phyloP scores from a whole-genome alignment of 2,329 filamentous ascomycete species.

The Trichoderma semiorbis region DNA sequence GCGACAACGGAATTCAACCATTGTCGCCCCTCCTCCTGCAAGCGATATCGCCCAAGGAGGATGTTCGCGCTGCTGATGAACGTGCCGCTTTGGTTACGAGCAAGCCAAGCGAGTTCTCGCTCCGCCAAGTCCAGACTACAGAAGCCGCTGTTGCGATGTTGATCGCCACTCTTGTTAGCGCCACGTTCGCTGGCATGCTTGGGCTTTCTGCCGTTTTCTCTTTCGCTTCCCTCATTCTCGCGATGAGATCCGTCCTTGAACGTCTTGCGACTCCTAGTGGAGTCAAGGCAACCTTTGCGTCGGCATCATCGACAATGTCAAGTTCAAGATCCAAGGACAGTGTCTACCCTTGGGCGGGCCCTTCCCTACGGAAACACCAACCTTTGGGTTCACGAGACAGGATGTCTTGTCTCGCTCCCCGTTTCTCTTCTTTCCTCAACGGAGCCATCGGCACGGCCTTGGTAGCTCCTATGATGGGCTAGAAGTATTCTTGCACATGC shows the following conservation, averaged over 20 bases:
- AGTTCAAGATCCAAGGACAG: not conserved
- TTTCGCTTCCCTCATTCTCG: not conserved
- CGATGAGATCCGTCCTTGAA: not conserved
- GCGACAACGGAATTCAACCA: not conserved
- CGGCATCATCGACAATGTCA: not conserved
- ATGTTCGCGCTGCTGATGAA: not conserved
- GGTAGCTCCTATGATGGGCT: not conserved
- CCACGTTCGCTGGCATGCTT: not conserved
- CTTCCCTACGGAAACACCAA: not conserved
- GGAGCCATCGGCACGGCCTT: not conserved
- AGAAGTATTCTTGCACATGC: not conserved
- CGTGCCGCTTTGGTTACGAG: not conserved
- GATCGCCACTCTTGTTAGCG: not conserved
- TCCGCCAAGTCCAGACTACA: not conserved
- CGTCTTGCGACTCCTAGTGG: not conserved
- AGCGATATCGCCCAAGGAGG: not conserved
- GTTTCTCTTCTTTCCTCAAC: not conserved
- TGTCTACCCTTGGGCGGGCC: not conserved
- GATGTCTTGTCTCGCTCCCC: not conserved
- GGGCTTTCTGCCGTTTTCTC: not conserved
- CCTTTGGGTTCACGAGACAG: not conserved
- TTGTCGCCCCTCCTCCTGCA: not conserved
- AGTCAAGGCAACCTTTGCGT: not conserved
- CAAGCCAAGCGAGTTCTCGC: not conserved
- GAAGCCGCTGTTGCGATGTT: not conserved